These are phyloP conservation scores for Hymenoscyphus scutula DNA, from an alignment of 2,329 filamentous ascomycete genomes.

Conservation along the genomic window DNA sequence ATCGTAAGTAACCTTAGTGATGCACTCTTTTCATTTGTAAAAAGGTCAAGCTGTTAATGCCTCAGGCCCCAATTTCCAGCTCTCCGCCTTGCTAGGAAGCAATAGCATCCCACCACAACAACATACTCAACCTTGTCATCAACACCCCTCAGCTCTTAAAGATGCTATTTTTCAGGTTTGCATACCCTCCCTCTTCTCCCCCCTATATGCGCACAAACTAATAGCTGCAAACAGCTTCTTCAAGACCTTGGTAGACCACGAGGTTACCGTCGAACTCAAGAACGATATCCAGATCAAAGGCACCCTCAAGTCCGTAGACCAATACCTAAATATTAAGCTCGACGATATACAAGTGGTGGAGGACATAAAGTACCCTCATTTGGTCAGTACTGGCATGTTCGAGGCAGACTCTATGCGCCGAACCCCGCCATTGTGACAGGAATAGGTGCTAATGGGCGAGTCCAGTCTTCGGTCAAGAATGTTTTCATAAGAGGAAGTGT, in stretches of 20 bases:
- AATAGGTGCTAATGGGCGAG: conserved; percentile 8
- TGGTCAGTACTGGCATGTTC: conserved; percentile 53
- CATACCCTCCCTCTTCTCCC: neutral
- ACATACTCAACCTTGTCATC: neutral
- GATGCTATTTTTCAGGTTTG: conserved; percentile 42
- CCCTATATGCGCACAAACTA: neutral
- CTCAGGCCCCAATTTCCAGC: neutral
- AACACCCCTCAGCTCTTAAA: conserved; percentile 20
- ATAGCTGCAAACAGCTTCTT: conserved; percentile 69
- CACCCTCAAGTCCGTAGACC: conserved; percentile 93
- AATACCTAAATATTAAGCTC: conserved; percentile 98
- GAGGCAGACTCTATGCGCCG: neutral
- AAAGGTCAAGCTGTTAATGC: neutral
- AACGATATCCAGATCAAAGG: conserved; percentile 98
- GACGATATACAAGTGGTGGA: conserved; percentile 93
- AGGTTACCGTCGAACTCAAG: conserved; percentile 98
- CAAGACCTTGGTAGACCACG: conserved; percentile 96
- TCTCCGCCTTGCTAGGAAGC: neutral
- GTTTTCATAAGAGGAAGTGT: conserved; percentile 75
- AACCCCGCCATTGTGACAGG: neutral
- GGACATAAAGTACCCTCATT: conserved; percentile 89
- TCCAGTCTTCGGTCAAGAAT: conserved; percentile 68
- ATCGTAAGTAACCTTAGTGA: too few relatives aligned
- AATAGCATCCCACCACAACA: conserved; percentile 11
- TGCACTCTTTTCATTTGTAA: too few relatives aligned